These are phyloP conservation scores for Mycosphaerella sp. DNA, from an alignment of 2,329 filamentous ascomycete species.

Conservation along the genomic window DNA sequence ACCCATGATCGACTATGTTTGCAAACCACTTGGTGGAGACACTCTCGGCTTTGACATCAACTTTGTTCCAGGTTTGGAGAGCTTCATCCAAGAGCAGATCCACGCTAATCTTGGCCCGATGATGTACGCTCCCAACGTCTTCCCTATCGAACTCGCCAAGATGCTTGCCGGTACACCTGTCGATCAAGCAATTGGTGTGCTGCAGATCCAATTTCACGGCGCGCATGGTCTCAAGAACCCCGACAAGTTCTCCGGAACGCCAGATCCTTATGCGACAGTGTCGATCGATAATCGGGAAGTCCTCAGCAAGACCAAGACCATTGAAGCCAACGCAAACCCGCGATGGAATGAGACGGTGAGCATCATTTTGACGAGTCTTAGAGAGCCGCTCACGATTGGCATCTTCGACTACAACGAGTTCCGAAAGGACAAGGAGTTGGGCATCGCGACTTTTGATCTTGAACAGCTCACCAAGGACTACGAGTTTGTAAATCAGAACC, in stretches of 20 bases:
- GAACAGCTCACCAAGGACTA: constrained; percentile 72
- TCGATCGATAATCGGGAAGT: constrained; percentile 77
- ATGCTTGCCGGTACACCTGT: constrained; percentile 92
- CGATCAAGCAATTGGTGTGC: constrained; percentile 89
- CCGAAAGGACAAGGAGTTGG: constrained; percentile 93
- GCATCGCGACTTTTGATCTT: constrained; percentile 75
- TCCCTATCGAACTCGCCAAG: constrained; percentile 97
- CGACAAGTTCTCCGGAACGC: constrained; percentile 85
- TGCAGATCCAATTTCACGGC: constrained; percentile 85
- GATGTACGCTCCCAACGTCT: constrained; percentile 98
- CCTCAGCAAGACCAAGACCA: constrained; percentile 80
- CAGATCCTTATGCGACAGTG: constrained; percentile 82
- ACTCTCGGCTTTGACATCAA: constrained; percentile 98
- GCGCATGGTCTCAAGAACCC: constrained; percentile 90
- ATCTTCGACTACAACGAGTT: constrained; percentile 92
- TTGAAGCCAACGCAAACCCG: constrained; percentile 78
- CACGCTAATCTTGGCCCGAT: constrained; percentile 90
- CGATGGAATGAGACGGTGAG: constrained; percentile 97
- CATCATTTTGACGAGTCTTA: constrained; percentile 85
- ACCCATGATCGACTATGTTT: constrained; percentile 91
- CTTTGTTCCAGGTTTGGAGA: constrained; percentile 91
- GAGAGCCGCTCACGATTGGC: constrained; percentile 77
- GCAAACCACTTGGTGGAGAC: constrained; percentile 94
- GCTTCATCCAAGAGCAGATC: constrained; percentile 92
- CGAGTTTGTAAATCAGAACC: constrained; percentile 74